phyloP scores from a whole-genome alignment of 768 basidiomycete species.

The Leccinum subtestaceum region DNA sequence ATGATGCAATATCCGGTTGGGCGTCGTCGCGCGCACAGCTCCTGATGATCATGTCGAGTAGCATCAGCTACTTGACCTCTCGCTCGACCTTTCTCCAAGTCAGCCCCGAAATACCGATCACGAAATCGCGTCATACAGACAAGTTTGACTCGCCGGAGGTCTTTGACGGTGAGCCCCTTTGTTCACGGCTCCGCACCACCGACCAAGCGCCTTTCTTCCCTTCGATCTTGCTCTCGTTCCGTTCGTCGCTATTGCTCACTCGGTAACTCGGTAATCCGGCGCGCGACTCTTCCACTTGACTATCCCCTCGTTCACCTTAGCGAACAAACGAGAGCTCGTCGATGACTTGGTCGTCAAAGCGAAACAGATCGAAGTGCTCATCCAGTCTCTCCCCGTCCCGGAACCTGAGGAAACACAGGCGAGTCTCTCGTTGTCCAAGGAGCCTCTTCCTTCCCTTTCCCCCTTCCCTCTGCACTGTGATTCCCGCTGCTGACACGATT shows the following conservation, averaged over 20 bases:
- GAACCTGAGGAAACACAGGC: slow-evolving; percentile 77
- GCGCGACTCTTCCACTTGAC: not conserved
- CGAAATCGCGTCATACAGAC: slow-evolving; percentile 70
- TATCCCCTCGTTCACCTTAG: slow-evolving; percentile 35
- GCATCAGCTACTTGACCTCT: slow-evolving; percentile 74
- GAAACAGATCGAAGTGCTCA: slow-evolving; percentile 85
- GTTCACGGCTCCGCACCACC: not conserved
- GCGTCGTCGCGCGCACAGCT: slow-evolving; percentile 45
- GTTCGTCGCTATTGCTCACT: not conserved
- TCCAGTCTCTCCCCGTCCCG: slow-evolving; percentile 73
- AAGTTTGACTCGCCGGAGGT: slow-evolving; percentile 70
- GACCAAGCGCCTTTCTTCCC: not conserved
- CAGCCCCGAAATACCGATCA: slow-evolving; percentile 77
- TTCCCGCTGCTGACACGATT: not conserved
- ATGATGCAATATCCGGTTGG: not conserved
- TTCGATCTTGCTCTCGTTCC: not conserved
- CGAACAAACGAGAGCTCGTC: slow-evolving; percentile 82
- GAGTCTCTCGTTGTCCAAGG: not conserved
- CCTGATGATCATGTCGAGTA: slow-evolving; percentile 84
- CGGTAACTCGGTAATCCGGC: not conserved
- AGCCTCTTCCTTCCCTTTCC: not conserved
- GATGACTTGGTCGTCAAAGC: slow-evolving; percentile 81
- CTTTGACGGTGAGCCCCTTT: slow-evolving; percentile 57
- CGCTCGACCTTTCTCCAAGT: slow-evolving; percentile 77
- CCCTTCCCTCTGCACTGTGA: rapidly evolving